Conservation (phyloP, 352 stramenopile species). For the Hyaloperonospora arabidopsidis region DNA sequence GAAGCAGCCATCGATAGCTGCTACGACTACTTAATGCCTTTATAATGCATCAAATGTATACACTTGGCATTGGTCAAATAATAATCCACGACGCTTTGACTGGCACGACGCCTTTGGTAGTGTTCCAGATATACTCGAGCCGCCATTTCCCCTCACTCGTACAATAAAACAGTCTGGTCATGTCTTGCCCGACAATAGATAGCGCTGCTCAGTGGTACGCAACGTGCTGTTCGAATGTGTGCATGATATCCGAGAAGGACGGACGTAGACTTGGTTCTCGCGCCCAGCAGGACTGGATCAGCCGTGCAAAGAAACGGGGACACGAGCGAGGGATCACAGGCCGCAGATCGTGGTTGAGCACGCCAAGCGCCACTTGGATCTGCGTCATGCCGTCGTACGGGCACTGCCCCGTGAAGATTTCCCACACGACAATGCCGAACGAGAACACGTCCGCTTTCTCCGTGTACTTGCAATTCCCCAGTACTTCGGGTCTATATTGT, state of each 20-base stretch:
- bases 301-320: constrained; percentile 57
- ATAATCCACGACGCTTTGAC: constrained; percentile 1
- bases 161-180: constrained; percentile 1
- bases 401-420: constrained; percentile 86
- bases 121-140: too few species aligned
- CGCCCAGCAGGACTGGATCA: constrained; percentile 77
- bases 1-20: too few species aligned
- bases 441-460: constrained; percentile 92
- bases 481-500: constrained; percentile 57
- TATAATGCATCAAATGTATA: too few species aligned
- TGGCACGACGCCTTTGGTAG: too few species aligned
- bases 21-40: too few species aligned
- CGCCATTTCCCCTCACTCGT: not conserved
- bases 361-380: constrained; percentile 73
- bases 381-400: constrained; percentile 88
- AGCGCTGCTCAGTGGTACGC: constrained; percentile 7
- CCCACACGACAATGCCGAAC: constrained; percentile 91
- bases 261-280: constrained; percentile 60
- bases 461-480: constrained; percentile 88
- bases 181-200: not conserved
- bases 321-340: constrained; percentile 53
- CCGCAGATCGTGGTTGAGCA: constrained; percentile 74
- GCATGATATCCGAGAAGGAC: constrained; percentile 61
- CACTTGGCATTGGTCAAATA: too few species aligned
- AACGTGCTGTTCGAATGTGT: constrained; percentile 41